These are phyloP conservation scores for Croton laevigatus DNA, from an alignment of 441 rosid species.

Conservation along the genomic window DNA sequence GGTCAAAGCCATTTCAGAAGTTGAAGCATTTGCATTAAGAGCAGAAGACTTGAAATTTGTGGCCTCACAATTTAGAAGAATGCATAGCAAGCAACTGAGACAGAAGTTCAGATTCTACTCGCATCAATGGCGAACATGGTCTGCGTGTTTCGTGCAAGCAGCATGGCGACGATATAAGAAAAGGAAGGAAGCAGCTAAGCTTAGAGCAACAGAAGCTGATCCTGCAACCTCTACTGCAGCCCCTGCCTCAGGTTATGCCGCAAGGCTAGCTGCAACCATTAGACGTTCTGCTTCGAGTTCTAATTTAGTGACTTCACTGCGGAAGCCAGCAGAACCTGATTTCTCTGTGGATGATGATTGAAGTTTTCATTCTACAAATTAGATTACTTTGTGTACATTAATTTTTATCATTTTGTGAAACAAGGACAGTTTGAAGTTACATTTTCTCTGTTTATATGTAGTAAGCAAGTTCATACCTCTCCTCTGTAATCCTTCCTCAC, in stretches of 20 bases:
- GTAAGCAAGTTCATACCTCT: no score
- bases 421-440: no score
- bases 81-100: slow-evolving; percentile 73
- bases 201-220: slow-evolving; percentile 35
- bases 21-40: slow-evolving; percentile 75
- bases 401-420: no score
- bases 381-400: neutral
- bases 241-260: slow-evolving; percentile 31
- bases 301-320: slow-evolving; percentile 42
- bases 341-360: slow-evolving; percentile 61
- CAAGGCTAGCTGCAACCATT: slow-evolving; percentile 34
- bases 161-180: slow-evolving; percentile 73
- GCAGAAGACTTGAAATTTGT: slow-evolving; percentile 81
- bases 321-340: slow-evolving; percentile 79
- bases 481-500: no score
- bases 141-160: slow-evolving; percentile 72
- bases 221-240: slow-evolving; percentile 14
- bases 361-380: slow-evolving; percentile 16
- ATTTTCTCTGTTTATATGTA: no score
- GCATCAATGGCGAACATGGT: slow-evolving; percentile 90
- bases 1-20: slow-evolving; percentile 61
- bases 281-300: slow-evolving; percentile 54
- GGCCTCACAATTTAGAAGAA: slow-evolving; percentile 74
- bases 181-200: slow-evolving; percentile 51
- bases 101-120: slow-evolving; percentile 85